Percentiles rank a stretch among this genome's conserved stretches.
These are phyloP conservation scores for Coffea humblotiana DNA, from an alignment of 305 asterid genomes.

Conservation along the genomic window DNA sequence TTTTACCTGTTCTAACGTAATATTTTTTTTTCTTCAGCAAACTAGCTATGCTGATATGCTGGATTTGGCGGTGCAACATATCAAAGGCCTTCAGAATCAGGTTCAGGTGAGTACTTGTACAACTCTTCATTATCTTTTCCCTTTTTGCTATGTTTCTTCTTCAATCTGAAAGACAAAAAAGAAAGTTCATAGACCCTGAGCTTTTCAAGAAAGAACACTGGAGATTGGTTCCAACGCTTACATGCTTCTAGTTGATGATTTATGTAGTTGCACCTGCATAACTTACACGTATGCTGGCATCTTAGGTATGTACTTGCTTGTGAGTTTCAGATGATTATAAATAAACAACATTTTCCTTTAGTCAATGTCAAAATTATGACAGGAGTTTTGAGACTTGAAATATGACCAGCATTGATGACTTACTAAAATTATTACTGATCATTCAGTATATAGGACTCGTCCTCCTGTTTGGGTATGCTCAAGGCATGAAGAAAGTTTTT, in stretches of 20 bases:
- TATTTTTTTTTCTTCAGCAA: conserved; percentile 60
- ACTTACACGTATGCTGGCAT: background rate
- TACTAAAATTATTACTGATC: no score
- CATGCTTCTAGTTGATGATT: background rate
- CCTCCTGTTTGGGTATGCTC: no score
- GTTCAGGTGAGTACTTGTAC: conserved; percentile 56
- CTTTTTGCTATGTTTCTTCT: background rate
- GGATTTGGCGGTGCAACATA: conserved; percentile 90
- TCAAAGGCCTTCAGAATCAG: conserved; percentile 63
- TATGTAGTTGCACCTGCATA: background rate
- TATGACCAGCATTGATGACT: background rate
- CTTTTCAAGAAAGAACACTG: background rate
- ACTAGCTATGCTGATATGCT: conserved; percentile 94
- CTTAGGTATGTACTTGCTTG: background rate
- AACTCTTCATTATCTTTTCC: background rate
- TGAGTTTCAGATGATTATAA: background rate
- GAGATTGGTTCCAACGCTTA: background rate
- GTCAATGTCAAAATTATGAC: background rate
- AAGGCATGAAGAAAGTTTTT: no score
- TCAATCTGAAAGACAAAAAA: background rate
- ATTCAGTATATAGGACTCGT: no score
- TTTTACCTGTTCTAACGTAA: background rate
- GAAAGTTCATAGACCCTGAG: background rate
- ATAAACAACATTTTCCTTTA: background rate
- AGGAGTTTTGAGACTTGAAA: background rate